Conservation (phyloP, 257 asterid species). For the Misopates orontium region DNA sequence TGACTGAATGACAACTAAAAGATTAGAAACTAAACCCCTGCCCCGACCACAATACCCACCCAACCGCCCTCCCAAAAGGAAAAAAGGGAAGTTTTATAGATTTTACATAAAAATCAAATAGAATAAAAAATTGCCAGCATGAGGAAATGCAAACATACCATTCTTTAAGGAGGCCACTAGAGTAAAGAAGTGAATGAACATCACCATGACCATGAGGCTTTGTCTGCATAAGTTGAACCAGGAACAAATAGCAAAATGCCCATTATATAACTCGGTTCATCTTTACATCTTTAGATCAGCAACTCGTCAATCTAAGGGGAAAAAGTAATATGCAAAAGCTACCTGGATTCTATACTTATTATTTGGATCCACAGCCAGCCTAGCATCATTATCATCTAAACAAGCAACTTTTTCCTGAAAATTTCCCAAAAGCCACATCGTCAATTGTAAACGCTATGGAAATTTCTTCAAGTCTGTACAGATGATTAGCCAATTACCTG, state of each 20-base stretch:
- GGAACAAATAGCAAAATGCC: slow-evolving; percentile 20
- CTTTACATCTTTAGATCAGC: too few species aligned
- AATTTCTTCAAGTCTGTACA: slow-evolving; percentile 3
- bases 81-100: background rate
- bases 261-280: slow-evolving; percentile 7
- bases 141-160: slow-evolving; percentile 52
- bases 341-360: slow-evolving; percentile 91
- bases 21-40: slow-evolving; percentile 4
- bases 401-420: slow-evolving; percentile 99
- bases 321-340: slow-evolving; percentile 20
- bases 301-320: too few species aligned
- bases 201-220: slow-evolving; percentile 99
- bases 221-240: slow-evolving; percentile 47
- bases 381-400: slow-evolving; percentile 92
- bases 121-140: slow-evolving; percentile 11
- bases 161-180: slow-evolving; percentile 82
- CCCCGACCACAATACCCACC: too few species aligned
- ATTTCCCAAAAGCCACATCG: too few species aligned
- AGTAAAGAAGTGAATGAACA: slow-evolving; percentile 92
- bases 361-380: slow-evolving; percentile 81
- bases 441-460: slow-evolving; percentile 23
- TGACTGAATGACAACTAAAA: too few species aligned
- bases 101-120: background rate
- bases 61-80: too few species aligned
- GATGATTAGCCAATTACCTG: slow-evolving; percentile 56